Evolutionary conservation across 495 filamentous ascomycete genomes (phyloP), one percentile per base, ranked within the genome.

Genomic region (Extremus antarcticus): DNA sequence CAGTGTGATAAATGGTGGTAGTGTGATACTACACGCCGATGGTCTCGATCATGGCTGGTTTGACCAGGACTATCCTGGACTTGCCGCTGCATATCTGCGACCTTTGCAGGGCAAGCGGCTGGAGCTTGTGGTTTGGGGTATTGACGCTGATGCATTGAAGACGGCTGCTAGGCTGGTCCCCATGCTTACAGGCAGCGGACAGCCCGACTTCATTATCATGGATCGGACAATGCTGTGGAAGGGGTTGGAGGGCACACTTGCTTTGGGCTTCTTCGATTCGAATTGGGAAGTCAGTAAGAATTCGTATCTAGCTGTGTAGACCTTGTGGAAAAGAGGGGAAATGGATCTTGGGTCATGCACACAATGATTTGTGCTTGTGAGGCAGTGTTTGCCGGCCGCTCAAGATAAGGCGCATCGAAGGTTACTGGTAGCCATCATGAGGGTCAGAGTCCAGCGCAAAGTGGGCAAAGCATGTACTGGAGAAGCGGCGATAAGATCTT

Each of bases 81-180:
- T 79, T 29, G 73, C 69, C 22, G 71, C 76, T 11, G 65, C 78
- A 24, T 81, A 74, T 49, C 65, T 82, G 7, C 65, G 73, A 3
- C 77, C 77, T 0, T 40, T 74, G 17, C 57, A 65, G 10, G 63
- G 67, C 39, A 71, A 73, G 53, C 60, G 69, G 54, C 66, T 82
- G 45, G 79, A 78, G 58, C 62, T 83, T 13, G 72, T 81, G 9
- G 60, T 83, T 23, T 83, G 78, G 79, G 80, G 76, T 1, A 60
- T 62, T 1, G 72, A 78, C 65, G 57, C 61, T 25, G 58, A 65
- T 20, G 72, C 73, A 9, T 66, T 81, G 40, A 62, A 69, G n/a
- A 68, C 70, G 40, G 79, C 77, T 23, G 72, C 76, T n/a, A 72
- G 80, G 21, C 67, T 83, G 39, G 62, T 80, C 40, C 80, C 80